Percentiles rank a stretch among this genome's conserved stretches.
phyloP scores from a whole-genome alignment of 495 filamentous ascomycete genomes.

The Neurospora sp. region DNA sequence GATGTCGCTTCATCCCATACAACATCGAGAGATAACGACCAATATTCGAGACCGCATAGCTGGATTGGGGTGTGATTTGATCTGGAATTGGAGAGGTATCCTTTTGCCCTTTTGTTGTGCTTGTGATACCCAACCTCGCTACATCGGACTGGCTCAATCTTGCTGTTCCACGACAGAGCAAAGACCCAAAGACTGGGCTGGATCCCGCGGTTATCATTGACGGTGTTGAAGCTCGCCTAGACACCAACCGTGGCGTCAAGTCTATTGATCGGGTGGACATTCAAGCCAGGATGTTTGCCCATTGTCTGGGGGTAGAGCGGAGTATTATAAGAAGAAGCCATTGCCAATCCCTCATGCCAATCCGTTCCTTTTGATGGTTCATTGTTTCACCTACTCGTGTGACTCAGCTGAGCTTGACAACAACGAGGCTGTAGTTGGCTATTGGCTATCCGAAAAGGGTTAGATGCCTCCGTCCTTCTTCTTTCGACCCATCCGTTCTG shows the following conservation, averaged over 20 bases:
- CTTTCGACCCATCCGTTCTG: slow-evolving; percentile 25
- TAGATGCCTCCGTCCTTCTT: slow-evolving; percentile 28
- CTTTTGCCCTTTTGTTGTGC: neutral
- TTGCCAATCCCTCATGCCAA: neutral
- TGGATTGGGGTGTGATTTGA: neutral
- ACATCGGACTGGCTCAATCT: neutral
- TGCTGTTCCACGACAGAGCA: neutral
- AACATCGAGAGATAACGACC: neutral
- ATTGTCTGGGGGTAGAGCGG: neutral
- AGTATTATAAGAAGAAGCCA: neutral
- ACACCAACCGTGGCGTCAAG: neutral
- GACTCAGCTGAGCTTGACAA: neutral
- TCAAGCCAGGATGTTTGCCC: neutral
- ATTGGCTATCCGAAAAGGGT: slow-evolving; percentile 14
- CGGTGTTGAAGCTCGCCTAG: neutral
- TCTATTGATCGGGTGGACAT: neutral
- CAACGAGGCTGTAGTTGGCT: neutral
- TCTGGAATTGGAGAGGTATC: neutral
- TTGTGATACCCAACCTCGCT: neutral
- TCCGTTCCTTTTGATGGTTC: neutral
- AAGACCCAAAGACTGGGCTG: neutral
- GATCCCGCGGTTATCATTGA: neutral
- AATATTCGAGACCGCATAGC: neutral
- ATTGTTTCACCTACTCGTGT: neutral
- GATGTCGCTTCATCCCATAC: neutral